Evolutionary conservation across 1,284 basidiomycete species (phyloP), one percentile per base, ranked within the genome.

Genomic region (Schizopora paradoxa): DNA sequence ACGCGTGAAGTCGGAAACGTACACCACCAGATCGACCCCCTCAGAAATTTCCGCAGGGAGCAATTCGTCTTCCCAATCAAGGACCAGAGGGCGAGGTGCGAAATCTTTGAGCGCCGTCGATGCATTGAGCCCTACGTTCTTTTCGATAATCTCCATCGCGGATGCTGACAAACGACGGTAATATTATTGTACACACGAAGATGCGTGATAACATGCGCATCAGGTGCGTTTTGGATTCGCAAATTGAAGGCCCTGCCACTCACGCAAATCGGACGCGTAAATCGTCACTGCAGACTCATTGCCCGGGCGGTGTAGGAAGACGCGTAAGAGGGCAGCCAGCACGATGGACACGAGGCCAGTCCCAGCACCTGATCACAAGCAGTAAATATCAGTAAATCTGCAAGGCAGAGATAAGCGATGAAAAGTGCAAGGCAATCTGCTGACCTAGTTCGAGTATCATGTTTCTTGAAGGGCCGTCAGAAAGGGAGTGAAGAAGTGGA

Each of bases 291-390:
- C 1, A 53, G 37, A 5, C 55, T 56, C 31, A 49, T n/a, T n/a
- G n/a, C 45, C 13, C 43, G 40, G n/a, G 43, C 38, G 6, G 47
- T 26, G 29, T 54, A 32, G 23, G 60, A 45, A 22, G 52, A 31
- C 3, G 46, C 11, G 69, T 27, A 73, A 66, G 5, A 86, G 60
- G 1, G 76, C 67, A 1, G 77, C 73, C 1, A 91, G 60, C 2
- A 75, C 73, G n/a, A 91, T 64, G 0, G 85, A 78, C 7, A 90
- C 82, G 5, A 92, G 74, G 5, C 90, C 91, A 0, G 86, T 91
- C 7, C 90, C 90, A 21, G 87, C 77, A 34, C 90, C 90, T 87
- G 54, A 8, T 35, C 22, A 27, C 11, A 22, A 14, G 22, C n/a
- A 18, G 31, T 19, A 41, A 36, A 21, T n/a, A 16, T 10, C 7